Conservation (phyloP, 164 flowering plant species). For the Amborella trichopoda region DNA sequence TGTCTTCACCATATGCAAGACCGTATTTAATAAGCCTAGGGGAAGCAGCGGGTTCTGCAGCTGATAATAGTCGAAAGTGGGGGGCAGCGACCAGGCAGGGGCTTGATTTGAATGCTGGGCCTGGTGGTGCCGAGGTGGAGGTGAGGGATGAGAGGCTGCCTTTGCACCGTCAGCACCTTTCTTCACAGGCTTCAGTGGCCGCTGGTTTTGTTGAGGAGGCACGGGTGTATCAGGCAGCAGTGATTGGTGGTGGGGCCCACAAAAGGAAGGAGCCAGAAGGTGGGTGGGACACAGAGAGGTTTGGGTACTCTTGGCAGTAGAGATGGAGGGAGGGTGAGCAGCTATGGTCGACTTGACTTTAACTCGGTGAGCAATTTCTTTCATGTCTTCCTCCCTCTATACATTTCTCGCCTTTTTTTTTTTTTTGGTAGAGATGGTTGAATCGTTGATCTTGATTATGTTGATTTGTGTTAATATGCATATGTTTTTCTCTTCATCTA, state of each 20-base stretch:
- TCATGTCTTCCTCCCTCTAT: neutral
- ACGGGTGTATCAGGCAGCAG: slow-evolving; percentile 40
- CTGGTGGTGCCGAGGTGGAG: slow-evolving; percentile 46
- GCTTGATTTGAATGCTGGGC: slow-evolving; percentile 83
- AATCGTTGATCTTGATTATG: neutral
- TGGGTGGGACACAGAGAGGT: slow-evolving; percentile 34
- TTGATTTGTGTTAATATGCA: neutral
- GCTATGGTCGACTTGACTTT: neutral
- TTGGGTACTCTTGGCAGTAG: slow-evolving; percentile 31
- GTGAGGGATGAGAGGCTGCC: slow-evolving; percentile 51
- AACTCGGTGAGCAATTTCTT: neutral
- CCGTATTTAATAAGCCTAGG: slow-evolving; percentile 52
- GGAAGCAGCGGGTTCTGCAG: slow-evolving; percentile 23
- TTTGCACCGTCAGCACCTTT: slow-evolving; percentile 34
- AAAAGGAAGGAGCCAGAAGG: slow-evolving; percentile 50
- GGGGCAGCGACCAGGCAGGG: slow-evolving; percentile 56
- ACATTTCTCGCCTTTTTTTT: neutral
- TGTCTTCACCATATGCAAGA: slow-evolving; percentile 48
- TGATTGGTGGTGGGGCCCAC: slow-evolving; percentile 27
- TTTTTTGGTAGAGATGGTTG: slow-evolving; percentile 4
- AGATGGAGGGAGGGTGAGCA: slow-evolving; percentile 11
- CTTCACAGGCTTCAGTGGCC: slow-evolving; percentile 43
- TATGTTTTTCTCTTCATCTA: slow-evolving; percentile 2
- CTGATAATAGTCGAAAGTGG: slow-evolving; percentile 56
- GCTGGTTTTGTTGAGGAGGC: no score